A percentile compares a stretch with the other conserved stretches of the same genome.
Evolutionary conservation across 1,284 basidiomycete genomes (phyloP).

Genomic region (Athelia sp.): DNA sequence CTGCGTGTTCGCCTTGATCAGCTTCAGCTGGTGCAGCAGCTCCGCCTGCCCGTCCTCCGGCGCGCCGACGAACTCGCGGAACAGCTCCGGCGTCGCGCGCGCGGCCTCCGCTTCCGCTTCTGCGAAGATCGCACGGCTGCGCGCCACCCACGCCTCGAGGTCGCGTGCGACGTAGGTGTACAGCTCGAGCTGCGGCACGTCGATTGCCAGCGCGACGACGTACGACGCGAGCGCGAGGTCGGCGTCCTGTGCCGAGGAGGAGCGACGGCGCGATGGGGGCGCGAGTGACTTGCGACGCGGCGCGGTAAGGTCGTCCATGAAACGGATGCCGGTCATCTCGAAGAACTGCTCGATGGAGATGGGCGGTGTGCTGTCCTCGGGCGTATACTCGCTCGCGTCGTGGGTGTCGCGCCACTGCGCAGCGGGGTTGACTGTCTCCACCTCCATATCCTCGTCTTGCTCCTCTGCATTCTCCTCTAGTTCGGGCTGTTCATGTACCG

Average conservation of each 20-base stretch:
- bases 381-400: constrained; percentile 28
- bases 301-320: constrained; percentile 77
- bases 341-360: constrained; percentile 87
- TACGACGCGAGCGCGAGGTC: constrained; percentile 62
- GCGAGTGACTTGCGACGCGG: constrained; percentile 62
- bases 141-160: constrained; percentile 65
- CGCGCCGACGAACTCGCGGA: constrained; percentile 73
- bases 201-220: constrained; percentile 63
- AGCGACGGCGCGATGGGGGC: constrained; percentile 45
- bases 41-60: constrained; percentile 74
- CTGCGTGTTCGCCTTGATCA: constrained; percentile 76
- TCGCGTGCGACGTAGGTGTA: constrained; percentile 69
- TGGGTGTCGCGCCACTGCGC: constrained; percentile 47
- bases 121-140: constrained; percentile 60
- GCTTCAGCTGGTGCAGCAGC: constrained; percentile 73
- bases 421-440: constrained; percentile 30
- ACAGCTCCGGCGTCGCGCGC: constrained; percentile 73
- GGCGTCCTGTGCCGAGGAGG: constrained; percentile 20
- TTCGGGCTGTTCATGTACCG: no score
- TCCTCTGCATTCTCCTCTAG: constrained; percentile 3
- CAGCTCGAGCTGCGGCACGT: constrained; percentile 69
- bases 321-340: constrained; percentile 76
- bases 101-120: constrained; percentile 71
- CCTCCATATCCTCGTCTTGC: constrained; percentile 19
- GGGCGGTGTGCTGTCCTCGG: constrained; percentile 42